Evolutionary conservation across 495 filamentous ascomycete species (phyloP).

Genomic region (Penicillium cataractarum): DNA sequence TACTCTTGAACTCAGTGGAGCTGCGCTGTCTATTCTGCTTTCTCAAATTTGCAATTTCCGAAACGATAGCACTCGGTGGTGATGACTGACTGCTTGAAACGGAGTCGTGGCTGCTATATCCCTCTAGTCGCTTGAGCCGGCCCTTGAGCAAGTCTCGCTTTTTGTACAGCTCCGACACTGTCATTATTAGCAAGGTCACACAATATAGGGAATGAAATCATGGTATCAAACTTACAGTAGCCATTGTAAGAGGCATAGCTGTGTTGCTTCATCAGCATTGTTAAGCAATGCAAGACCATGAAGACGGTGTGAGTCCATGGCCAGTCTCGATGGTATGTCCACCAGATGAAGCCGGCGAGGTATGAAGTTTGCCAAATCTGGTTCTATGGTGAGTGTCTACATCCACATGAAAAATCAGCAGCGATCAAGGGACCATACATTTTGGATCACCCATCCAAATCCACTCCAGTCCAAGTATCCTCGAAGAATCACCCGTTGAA

Average conservation of each 20-base stretch:
- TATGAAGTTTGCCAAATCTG: conserved; percentile 66
- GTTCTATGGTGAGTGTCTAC: neutral
- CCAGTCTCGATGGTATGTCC: conserved; percentile 69
- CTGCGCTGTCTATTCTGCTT: conserved; percentile 1
- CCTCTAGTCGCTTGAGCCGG: conserved; percentile 49
- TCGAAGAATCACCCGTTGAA: conserved; percentile 60
- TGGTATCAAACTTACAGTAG: conserved; percentile 46
- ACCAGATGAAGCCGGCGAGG: conserved; percentile 58
- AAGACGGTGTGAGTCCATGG: conserved; percentile 76
- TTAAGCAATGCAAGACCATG: conserved; percentile 69
- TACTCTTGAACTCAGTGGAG: conserved; percentile 11
- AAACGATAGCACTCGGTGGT: neutral
- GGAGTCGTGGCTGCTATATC: conserved; percentile 11
- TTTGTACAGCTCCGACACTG: conserved; percentile 61
- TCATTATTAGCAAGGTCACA: conserved; percentile 6
- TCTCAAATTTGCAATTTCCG: conserved; percentile 15
- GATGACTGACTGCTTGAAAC: neutral
- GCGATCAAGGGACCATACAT: conserved; percentile 33
- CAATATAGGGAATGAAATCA: neutral
- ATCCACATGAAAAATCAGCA: neutral
- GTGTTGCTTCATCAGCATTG: conserved; percentile 81
- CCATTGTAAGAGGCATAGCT: conserved; percentile 79
- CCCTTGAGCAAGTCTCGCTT: conserved; percentile 44
- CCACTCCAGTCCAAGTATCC: conserved; percentile 64
- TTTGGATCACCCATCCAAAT: conserved; percentile 70